These are phyloP conservation scores for Cucurbita pepo DNA, from an alignment of 306 rosid genomes.

Conservation along the genomic window DNA sequence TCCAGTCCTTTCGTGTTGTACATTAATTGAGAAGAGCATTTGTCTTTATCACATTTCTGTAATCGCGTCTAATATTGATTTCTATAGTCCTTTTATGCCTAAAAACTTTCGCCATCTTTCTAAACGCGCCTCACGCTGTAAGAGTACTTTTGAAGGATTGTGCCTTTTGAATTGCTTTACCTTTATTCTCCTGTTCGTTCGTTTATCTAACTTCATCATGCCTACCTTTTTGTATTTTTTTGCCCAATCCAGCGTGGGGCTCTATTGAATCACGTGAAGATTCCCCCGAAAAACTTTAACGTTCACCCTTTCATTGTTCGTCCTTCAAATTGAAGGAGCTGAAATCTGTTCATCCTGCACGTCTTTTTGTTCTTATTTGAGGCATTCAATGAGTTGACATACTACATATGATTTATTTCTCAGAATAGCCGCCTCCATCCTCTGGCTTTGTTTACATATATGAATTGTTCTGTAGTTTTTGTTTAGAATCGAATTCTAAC, in stretches of 20 bases:
- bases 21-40: not conserved
- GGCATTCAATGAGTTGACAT: not conserved
- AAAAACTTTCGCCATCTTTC: not conserved
- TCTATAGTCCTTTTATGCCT: not conserved
- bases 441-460: not conserved
- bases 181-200: conserved; percentile 1
- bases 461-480: not conserved
- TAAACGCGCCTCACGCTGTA: not conserved
- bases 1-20: not conserved
- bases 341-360: not conserved
- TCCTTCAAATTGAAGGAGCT: not conserved
- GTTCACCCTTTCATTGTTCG: not conserved
- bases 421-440: not conserved
- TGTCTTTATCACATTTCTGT: not conserved
- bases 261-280: conserved; percentile 7
- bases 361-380: not conserved
- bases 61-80: not conserved
- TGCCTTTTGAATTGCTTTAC: conserved; percentile 1
- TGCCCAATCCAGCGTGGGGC: not conserved
- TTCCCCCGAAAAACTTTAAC: not conserved
- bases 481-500: not conserved
- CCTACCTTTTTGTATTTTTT: not conserved
- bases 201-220: not conserved
- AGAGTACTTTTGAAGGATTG: not conserved
- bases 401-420: not conserved